Conservation (phyloP, 805 yeast species). For the Hanseniaspora lindneri region DNA sequence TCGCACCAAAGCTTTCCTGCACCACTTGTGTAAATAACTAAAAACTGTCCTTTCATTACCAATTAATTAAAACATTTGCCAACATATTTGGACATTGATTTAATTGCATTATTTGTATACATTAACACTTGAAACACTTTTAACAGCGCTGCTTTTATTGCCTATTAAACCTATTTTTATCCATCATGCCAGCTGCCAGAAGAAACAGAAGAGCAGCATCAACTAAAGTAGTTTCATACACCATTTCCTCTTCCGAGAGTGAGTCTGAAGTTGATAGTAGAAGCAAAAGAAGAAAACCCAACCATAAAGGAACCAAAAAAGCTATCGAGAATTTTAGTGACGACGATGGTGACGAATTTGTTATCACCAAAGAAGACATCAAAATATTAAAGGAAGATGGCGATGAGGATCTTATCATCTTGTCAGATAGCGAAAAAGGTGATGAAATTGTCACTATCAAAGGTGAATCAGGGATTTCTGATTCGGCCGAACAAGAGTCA, state of each 20-base stretch:
- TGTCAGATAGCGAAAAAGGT: not conserved
- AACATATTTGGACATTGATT: too few species aligned
- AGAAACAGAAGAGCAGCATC: conserved; percentile 8
- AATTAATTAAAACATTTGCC: not conserved
- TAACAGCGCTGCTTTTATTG: too few species aligned
- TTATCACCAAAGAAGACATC: conserved; percentile 11
- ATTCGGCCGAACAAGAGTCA: not conserved
- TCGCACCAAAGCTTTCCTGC: too few species aligned
- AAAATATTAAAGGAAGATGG: conserved; percentile 4
- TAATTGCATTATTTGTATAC: too few species aligned
- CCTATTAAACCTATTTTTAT: not conserved
- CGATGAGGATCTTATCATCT: not conserved
- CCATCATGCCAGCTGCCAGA: not conserved
- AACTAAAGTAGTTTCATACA: not conserved
- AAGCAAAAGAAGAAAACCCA: conserved; percentile 7
- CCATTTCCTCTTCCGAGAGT: conserved; percentile 5
- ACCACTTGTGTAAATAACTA: too few species aligned
- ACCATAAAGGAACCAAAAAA: not conserved
- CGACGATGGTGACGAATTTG: conserved; percentile 7
- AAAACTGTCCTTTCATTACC: too few species aligned
- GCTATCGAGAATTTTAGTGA: not conserved
- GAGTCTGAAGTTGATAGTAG: not conserved
- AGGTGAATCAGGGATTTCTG: too few species aligned
- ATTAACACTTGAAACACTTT: too few species aligned
- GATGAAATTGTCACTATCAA: not conserved